Base-by-base conservation (phyloP, 108 stramenopile genomes). In the Skeletonema costatum region DNA sequence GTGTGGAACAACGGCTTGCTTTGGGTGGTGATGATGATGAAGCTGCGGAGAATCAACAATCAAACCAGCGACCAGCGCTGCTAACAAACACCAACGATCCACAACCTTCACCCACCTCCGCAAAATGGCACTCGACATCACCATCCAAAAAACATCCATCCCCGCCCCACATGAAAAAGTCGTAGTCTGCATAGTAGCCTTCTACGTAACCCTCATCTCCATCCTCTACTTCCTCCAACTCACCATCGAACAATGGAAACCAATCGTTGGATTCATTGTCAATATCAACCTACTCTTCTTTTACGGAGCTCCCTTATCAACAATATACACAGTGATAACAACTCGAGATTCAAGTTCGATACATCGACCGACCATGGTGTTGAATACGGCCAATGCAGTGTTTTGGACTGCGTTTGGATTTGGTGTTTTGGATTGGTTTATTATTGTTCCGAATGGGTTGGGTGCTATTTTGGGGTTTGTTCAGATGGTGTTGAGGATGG, bases 221-320 rank as follows among this genome's bases (percentile, higher is more conserved):
- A 32, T 80, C 12, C 44, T 86, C 17, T 73, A 38, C 6, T 87
- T 87, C 51, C 75, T 82, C 3, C 64, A 78, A 35, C 31, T 79
- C 59, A 41, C 39, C 1, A 44, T 61, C 0, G 48, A 51, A 16
- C 58, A 83, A 80, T 30, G 75, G 59, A 76, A 87, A 75, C 50
- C 81, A 13, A 70, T 94, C 12, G 84, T 95, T 50, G 94, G 91
- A 12, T 48, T 81, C 42, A 44, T 76, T 5, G 89, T 89, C 21
- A 95, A 95, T 77, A 64, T 87, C 62, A 92, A 90, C 77, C 68
- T 91, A 7, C 71, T 92, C 46, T 90, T 95, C 61, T 95, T 95
- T 61, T 95, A 92, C 64, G 94, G 91, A 3, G 94, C 94, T 5
- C 94, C 94, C 16, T 78, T 95, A 4, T 85, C 87, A 10, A 91